Evolutionary conservation across 2,329 filamentous ascomycete species (phyloP).

Genomic region (Fusarium sulawesiense): DNA sequence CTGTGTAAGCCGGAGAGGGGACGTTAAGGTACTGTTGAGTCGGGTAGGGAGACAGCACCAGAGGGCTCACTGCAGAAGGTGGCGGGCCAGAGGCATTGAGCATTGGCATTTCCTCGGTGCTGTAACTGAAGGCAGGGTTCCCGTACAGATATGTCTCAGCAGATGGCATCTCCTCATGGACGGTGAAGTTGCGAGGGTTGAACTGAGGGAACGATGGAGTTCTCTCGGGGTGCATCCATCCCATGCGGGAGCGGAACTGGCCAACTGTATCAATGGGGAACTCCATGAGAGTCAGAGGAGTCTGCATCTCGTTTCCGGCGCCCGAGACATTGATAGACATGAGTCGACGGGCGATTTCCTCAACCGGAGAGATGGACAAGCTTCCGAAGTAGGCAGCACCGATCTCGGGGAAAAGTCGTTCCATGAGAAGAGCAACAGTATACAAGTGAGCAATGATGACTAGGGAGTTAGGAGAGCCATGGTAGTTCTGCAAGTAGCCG

Average conservation of each 20-base stretch:
- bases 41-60: constrained; percentile 66
- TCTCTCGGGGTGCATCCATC: constrained; percentile 70
- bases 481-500: constrained; percentile 80
- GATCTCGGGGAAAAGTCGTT: constrained; percentile 91
- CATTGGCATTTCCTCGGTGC: constrained; percentile 70
- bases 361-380: constrained; percentile 81
- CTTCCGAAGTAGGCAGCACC: constrained; percentile 89
- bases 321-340: constrained; percentile 73
- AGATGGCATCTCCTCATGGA: constrained; percentile 58
- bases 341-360: constrained; percentile 84
- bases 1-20: constrained; percentile 69
- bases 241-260: constrained; percentile 76
- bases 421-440: constrained; percentile 85
- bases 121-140: constrained; percentile 72
- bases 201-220: constrained; percentile 72
- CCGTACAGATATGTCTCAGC: constrained; percentile 63
- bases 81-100: constrained; percentile 58
- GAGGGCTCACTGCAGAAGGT: constrained; percentile 63
- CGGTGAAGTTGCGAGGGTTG: constrained; percentile 65
- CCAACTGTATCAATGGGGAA: constrained; percentile 76
- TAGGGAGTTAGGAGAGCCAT: constrained; percentile 80
- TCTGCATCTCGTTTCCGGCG: constrained; percentile 67
- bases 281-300: constrained; percentile 75
- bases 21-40: constrained; percentile 70
- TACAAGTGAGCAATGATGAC: constrained; percentile 93